Base-by-base conservation (phyloP, 2,329 filamentous ascomycete species). In the Aspergillus sp. region DNA sequence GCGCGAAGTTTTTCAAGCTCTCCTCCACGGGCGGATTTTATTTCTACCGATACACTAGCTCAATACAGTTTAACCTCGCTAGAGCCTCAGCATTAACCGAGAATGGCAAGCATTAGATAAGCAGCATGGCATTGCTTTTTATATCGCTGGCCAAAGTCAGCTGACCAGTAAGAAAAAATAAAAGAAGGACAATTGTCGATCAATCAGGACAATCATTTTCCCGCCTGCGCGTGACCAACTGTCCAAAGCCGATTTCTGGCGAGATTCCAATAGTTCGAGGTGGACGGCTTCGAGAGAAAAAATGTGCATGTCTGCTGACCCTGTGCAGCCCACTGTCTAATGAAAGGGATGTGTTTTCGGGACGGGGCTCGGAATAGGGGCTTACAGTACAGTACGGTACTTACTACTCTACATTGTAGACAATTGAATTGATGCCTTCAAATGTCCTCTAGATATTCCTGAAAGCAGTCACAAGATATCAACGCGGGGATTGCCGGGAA, bases 1-100 rank as follows among this genome's bases (percentile, higher is more conserved):
- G 46, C 15, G 32, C 53, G 54, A 56, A 55, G 46, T 61, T 65
- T 67, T 67, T 66, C 56, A 60, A 64, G 60, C 59, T 61, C 49
- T 41, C 49, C 52, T 48, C 47, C 47, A 43, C 58, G 61, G 58
- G 39, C 58, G 62, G 59, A 61, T 53, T 49, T 56, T 62, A 49
- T 47, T 53, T 58, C 59, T 54, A 53, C 63, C 65, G 60, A 59
- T 45, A 3, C 13, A 7, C 52, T 54, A 58, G 23, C 52, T 32
- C 5, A 5, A 47, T 52, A 4, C 7, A 44, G 51, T 22, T 47
- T 43, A 39, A 15, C 9, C n/a, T 17, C 1, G 22, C 20, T 12
- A 3, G 33, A 37, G 33, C 33, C 33, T 37, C 33, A 37, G 3
- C n/a, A n/a, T 37, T 15, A 19, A 15, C 33, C 33, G 17, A n/a